Percentiles rank a stretch among this genome's conserved stretches.
Conservation (phyloP, 805 yeast species). For the Kodamaea restingae region DNA sequence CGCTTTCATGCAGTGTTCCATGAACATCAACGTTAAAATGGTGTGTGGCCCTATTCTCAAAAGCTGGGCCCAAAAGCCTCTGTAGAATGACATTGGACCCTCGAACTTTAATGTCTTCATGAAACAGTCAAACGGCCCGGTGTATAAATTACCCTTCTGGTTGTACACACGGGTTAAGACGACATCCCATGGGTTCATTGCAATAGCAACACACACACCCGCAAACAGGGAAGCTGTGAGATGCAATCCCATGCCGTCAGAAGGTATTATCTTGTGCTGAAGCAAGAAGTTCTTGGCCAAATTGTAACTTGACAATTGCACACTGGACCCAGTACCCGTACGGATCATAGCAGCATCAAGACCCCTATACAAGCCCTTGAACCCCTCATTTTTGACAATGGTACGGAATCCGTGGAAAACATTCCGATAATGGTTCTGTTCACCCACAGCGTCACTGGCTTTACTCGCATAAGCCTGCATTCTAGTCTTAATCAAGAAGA, state of each 20-base stretch:
- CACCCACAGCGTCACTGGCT: slow-evolving; percentile 57
- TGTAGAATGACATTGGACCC: slow-evolving; percentile 85
- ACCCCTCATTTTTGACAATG: slow-evolving; percentile 64
- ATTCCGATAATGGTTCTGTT: slow-evolving; percentile 82
- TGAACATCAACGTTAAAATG: slow-evolving; percentile 79
- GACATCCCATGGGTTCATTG: slow-evolving; percentile 98
- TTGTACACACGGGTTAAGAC: slow-evolving; percentile 91
- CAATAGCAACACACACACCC: slow-evolving; percentile 89
- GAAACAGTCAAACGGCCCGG: slow-evolving; percentile 86
- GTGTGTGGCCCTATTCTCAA: slow-evolving; percentile 95
- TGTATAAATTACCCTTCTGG: slow-evolving; percentile 83
- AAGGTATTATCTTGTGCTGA: slow-evolving; percentile 44
- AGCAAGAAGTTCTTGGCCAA: slow-evolving; percentile 63
- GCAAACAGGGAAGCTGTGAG: slow-evolving; percentile 69
- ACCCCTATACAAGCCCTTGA: slow-evolving; percentile 80
- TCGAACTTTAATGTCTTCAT: slow-evolving; percentile 76
- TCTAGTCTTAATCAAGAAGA: slow-evolving; percentile 88
- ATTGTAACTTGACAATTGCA: slow-evolving; percentile 88
- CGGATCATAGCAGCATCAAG: slow-evolving; percentile 91
- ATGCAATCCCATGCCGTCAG: slow-evolving; percentile 65
- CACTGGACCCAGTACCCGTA: slow-evolving; percentile 95
- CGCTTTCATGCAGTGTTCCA: slow-evolving; percentile 89
- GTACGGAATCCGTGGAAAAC: slow-evolving; percentile 63
- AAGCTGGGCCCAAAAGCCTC: slow-evolving; percentile 92
- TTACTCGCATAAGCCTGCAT: slow-evolving; percentile 83